These are phyloP conservation scores for Ganoderma lingzhi DNA, from an alignment of 1,284 basidiomycete genomes.

Conservation along the genomic window DNA sequence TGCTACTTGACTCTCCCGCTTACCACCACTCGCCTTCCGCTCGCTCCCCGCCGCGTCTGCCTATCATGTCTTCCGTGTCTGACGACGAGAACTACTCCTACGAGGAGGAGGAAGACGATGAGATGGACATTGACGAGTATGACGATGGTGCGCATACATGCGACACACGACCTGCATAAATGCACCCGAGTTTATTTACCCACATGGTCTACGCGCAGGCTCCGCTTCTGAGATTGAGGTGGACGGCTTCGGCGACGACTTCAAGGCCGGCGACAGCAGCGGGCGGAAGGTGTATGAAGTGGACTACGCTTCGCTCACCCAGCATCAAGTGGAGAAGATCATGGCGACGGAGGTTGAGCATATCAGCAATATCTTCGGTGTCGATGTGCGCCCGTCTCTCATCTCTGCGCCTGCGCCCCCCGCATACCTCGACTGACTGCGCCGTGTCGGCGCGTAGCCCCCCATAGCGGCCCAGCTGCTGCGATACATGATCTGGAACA, in stretches of 20 bases:
- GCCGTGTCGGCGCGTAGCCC: slow-evolving; percentile 39
- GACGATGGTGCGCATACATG: slow-evolving; percentile 52
- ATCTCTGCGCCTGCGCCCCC: background rate
- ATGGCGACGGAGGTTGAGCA: slow-evolving; percentile 85
- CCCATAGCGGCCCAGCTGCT: slow-evolving; percentile 77
- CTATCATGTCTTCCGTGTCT: slow-evolving; percentile 72
- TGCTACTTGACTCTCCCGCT: slow-evolving; percentile 24
- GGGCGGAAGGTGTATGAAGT: slow-evolving; percentile 81
- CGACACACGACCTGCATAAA: slow-evolving; percentile 17
- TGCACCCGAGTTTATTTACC: slow-evolving; percentile 7
- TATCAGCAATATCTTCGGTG: slow-evolving; percentile 85
- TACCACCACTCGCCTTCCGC: slow-evolving; percentile 18
- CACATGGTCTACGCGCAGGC: slow-evolving; percentile 38
- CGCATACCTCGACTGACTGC: slow-evolving; percentile 7
- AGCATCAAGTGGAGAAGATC: slow-evolving; percentile 75
- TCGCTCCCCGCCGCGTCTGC: background rate
- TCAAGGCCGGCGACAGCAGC: slow-evolving; percentile 60
- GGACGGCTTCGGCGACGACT: slow-evolving; percentile 68
- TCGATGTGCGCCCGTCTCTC: slow-evolving; percentile 60
- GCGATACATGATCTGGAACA: slow-evolving; percentile 93
- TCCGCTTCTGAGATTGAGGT: slow-evolving; percentile 69
- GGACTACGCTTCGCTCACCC: slow-evolving; percentile 79
- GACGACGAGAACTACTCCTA: slow-evolving; percentile 74
- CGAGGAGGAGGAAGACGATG: slow-evolving; percentile 73
- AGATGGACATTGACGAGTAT: slow-evolving; percentile 58